These are phyloP conservation scores for Pythium rishiriense DNA, from an alignment of 352 stramenopile genomes.

Conservation along the genomic window DNA sequence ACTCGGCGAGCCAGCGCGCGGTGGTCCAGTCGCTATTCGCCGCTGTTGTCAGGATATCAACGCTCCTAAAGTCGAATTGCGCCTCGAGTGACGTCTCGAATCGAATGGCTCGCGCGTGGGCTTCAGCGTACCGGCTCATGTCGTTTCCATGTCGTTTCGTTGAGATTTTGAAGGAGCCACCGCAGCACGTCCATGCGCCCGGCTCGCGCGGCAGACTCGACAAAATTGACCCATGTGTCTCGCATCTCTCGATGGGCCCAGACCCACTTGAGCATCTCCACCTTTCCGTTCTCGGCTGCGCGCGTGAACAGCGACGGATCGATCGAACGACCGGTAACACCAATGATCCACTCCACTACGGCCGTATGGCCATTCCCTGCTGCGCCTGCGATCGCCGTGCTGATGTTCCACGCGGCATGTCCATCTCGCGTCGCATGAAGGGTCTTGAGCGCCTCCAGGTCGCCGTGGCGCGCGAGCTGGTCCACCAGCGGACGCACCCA, in stretches of 20 bases:
- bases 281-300: too few relatives aligned
- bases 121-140: too few relatives aligned
- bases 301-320: too few relatives aligned
- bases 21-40: neutral
- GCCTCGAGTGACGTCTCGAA: neutral
- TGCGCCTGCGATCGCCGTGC: neutral
- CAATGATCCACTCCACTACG: neutral
- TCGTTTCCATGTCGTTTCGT: too few relatives aligned
- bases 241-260: too few relatives aligned
- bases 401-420: neutral
- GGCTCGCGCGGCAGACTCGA: too few relatives aligned
- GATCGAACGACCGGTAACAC: neutral
- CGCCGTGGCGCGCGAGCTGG: conserved; percentile 1
- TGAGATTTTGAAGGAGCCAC: too few relatives aligned
- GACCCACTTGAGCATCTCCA: too few relatives aligned
- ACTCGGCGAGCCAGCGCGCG: neutral
- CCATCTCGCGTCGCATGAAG: neutral
- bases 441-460: neutral
- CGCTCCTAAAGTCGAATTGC: neutral
- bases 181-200: too few relatives aligned
- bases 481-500: neutral
- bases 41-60: neutral
- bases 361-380: neutral
- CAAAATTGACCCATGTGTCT: too few relatives aligned
- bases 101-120: too few relatives aligned